Base-by-base conservation (phyloP, 2,329 filamentous ascomycete genomes). In the Fusarium austroafricanum region DNA sequence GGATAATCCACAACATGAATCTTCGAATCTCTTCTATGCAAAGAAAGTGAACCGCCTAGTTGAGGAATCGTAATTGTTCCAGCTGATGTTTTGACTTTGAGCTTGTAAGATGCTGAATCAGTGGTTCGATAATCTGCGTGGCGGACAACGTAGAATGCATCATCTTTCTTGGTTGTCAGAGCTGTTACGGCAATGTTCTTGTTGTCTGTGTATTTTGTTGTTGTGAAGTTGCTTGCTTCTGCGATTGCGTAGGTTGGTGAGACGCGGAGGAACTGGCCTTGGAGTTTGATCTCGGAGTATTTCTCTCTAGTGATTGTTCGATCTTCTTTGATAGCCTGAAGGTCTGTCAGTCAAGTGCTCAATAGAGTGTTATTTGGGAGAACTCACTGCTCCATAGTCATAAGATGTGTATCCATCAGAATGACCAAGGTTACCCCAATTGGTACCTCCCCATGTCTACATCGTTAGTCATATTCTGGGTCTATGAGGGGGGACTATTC, bases 391-490 rank as follows among this genome's bases (percentile, higher is more conserved):
- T 10, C 81, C 84, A 50, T 87, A 87, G 61, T 87, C 85, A 46
- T 87, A 86, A 0, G 83, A 85, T 0, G 86, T 89, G 62, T 89
- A 89, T 4, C 84, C 88, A 12, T 88, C 89, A 11, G 89, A 84
- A 68, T 93, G 87, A 0, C 92, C 90, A 6, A 93, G 77, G 65
- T 93, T 94, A 0, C 92, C 92, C 92, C 92, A 95, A 75, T 95
- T 96, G 0, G 92, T 94, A 8, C 92, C 92, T 15, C 92, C 92
- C 68, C 85, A 92, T 1, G 86, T 89, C 86, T 87, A 33, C 3
- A 1, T 0, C 4, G 29, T 65, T 5, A 64, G 55, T 77, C 1
- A 17, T 17, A 3, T 5, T 10, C 7, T 12, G 1, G 11, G n/a
- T n/a, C n/a, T n/a, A 31, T 5, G 1, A 1, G 2, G 2, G 3